A percentile compares a stretch with the other conserved stretches of the same genome.
phyloP scores from a whole-genome alignment of 225 moss, liverwort and hornwort genomes.

The Rhytidiadelphus loreus region DNA sequence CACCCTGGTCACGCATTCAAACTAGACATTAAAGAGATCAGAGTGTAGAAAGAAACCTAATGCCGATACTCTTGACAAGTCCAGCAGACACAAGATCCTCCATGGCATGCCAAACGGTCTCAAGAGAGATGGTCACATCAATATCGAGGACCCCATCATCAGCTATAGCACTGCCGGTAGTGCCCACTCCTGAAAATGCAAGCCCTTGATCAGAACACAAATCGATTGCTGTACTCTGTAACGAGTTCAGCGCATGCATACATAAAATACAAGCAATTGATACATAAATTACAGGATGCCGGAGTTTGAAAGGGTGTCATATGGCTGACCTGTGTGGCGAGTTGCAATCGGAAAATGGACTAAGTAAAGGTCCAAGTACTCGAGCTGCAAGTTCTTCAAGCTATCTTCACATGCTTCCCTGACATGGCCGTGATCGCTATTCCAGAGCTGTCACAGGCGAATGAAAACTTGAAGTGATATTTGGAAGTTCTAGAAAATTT shows the following conservation, averaged over 20 bases:
- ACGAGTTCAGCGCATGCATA: background rate
- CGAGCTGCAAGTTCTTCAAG: constrained; percentile 80
- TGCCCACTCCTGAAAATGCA: constrained; percentile 67
- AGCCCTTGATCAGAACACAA: background rate
- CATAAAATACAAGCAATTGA: background rate
- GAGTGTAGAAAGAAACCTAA: constrained; percentile 42
- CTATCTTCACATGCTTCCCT: constrained; percentile 72
- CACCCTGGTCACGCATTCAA: background rate
- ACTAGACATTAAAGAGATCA: background rate
- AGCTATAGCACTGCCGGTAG: constrained; percentile 56
- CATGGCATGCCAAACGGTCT: constrained; percentile 84
- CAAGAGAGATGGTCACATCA: constrained; percentile 72
- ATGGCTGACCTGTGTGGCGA: constrained; percentile 62
- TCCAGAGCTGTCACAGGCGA: constrained; percentile 71
- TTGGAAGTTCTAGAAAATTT: background rate
- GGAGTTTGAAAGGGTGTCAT: background rate
- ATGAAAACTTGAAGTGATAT: background rate
- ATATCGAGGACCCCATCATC: constrained; percentile 77
- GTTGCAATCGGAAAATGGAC: constrained; percentile 81
- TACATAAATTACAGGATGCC: background rate
- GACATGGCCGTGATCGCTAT: constrained; percentile 89
- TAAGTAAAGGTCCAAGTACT: constrained; percentile 85
- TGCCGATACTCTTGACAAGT: constrained; percentile 69
- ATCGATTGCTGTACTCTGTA: background rate
- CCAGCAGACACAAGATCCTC: constrained; percentile 74